A percentile compares a stretch with the other conserved stretches of the same genome.
Evolutionary conservation across 1,139 yeast genomes (phyloP).

Genomic region (Magnusiomyces suaveolens): DNA sequence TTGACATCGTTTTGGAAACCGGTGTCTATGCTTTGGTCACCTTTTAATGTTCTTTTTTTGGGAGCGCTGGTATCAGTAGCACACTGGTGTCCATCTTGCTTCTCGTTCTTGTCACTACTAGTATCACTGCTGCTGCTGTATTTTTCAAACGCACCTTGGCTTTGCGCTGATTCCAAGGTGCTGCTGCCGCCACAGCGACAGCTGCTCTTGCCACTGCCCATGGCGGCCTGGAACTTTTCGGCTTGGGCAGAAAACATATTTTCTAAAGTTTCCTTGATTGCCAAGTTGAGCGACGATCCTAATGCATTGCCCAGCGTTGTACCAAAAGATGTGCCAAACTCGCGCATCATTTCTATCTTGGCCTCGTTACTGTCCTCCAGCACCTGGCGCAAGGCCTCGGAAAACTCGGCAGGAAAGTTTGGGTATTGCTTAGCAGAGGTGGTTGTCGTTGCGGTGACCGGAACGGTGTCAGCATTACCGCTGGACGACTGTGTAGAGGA

Average conservation of each 20-base stretch:
- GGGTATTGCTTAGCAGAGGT: not conserved
- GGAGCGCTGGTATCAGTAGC: no score
- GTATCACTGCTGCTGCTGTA: no score
- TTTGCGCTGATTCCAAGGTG: no score
- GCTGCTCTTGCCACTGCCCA: no score
- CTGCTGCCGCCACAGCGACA: no score
- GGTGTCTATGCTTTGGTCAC: no score
- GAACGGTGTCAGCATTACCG: not conserved
- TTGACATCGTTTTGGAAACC: no score
- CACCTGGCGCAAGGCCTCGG: not conserved
- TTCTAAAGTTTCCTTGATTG: not conserved
- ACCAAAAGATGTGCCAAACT: slow-evolving; percentile 8
- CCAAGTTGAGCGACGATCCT: not conserved
- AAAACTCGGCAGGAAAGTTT: not conserved
- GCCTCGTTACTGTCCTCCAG: slow-evolving; percentile 2
- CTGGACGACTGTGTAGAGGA: not conserved
- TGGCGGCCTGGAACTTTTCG: no score
- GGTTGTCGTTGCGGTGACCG: not conserved
- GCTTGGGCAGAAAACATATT: not conserved
- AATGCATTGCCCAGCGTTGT: slow-evolving; percentile 5
- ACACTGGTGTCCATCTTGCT: no score
- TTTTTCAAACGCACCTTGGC: no score
- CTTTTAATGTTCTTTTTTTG: no score
- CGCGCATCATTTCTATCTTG: slow-evolving; percentile 5
- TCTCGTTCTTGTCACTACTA: no score